Percentiles rank a stretch among this genome's conserved stretches.
Evolutionary conservation across 2,329 filamentous ascomycete species (phyloP).

Genomic region (Colletotrichum spaethianum): DNA sequence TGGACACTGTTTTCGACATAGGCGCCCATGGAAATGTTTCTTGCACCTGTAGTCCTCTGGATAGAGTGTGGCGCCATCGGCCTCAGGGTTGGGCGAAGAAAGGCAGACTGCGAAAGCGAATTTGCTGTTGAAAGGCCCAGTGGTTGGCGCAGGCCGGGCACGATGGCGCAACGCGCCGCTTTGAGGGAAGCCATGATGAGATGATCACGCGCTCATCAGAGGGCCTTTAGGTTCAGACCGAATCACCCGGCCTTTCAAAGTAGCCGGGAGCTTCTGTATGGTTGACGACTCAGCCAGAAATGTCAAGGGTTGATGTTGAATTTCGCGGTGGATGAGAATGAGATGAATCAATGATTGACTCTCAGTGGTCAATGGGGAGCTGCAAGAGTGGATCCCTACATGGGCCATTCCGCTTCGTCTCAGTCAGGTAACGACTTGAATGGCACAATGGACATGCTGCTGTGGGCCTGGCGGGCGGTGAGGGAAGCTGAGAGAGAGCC

Average conservation of each 20-base stretch:
- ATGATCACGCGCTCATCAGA: not conserved
- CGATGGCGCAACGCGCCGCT: slow-evolving; percentile 17
- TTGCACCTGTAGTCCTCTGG: not conserved
- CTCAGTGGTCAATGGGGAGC: slow-evolving; percentile 19
- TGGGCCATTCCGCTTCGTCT: not conserved
- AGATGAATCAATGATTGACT: slow-evolving; percentile 8
- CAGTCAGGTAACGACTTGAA: not conserved
- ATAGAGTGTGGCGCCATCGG: not conserved
- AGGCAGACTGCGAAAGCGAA: slow-evolving; percentile 7
- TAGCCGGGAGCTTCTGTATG: not conserved
- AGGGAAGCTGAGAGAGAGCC: not conserved
- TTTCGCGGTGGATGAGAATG: not conserved
- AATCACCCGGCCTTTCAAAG: not conserved
- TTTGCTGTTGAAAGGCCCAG: slow-evolving; percentile 18
- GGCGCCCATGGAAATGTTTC: slow-evolving; percentile 51
- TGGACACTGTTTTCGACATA: slow-evolving; percentile 30
- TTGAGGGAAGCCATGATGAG: slow-evolving; percentile 29
- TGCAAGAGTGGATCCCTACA: not conserved
- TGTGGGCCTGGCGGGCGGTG: not conserved
- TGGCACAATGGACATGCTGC: not conserved
- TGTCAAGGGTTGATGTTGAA: not conserved
- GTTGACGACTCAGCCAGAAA: not conserved
- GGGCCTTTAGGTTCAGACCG: not conserved
- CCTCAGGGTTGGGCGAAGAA: slow-evolving; percentile 16
- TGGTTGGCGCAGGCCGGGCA: slow-evolving; percentile 10